Base-by-base conservation (phyloP, 2,329 filamentous ascomycete genomes). In the Fusarium redolens region DNA sequence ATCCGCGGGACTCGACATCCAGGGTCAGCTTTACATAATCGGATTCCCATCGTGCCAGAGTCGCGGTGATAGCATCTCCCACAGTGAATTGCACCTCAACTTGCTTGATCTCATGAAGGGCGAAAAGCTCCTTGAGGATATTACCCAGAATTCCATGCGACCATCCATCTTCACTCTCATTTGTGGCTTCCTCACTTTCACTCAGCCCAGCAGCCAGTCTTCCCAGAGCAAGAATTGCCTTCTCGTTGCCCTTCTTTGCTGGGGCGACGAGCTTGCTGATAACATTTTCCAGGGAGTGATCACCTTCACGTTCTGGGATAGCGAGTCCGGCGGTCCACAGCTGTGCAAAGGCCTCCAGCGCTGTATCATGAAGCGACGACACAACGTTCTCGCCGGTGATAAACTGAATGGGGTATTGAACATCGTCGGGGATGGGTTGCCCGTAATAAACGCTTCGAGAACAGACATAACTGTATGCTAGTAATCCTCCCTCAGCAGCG, bases 21-120 rank as follows among this genome's bases (percentile, higher is more conserved):
- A 96, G 85, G 50, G 91, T 90, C 2, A 95, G 87, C 63, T 91
- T 89, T 20, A 98, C 86, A 28, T 92, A 92, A 69, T 93, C 91
- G 0, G 96, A 97, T 38, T 93, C 88, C 95, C 96, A 98, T 43
- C 95, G 92, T 41, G 88, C 90, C 41, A 93, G 88, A 11, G 92
- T 89, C 51, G 93, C 93, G 51, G 93, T 92, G 59, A 98, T 88
- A 17, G 96, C 94, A 79, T 97, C 95, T 18, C 96, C 96, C 33
- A 97, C 91, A 0, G 94, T 90, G 79, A 99, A 98, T 70, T 98
- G 96, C 3, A 95, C 88, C 80, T 98, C 96, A 1, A 93, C 90
- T 75, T 95, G 92, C 74, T 93, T 93, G 47, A 96, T 90, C 78
- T 97, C 95, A 75, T 97, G 92, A 6, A 98, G 85, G 14, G 87